A percentile compares a stretch with the other conserved stretches of the same genome.
Evolutionary conservation across 2,329 filamentous ascomycete species (phyloP).

Genomic region (Calonectria naviculata): DNA sequence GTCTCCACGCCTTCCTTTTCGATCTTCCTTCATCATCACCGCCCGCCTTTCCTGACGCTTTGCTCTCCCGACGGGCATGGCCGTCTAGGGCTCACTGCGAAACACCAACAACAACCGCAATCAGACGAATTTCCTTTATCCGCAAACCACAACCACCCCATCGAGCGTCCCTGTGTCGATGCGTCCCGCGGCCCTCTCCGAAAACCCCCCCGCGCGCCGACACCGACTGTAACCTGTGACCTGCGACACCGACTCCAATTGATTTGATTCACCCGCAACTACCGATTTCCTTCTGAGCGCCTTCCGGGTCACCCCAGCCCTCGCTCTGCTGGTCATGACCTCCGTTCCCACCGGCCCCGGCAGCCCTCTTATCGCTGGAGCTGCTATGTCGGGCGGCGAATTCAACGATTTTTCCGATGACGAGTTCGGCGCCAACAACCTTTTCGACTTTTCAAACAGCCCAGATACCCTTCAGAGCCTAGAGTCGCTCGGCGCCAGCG

Average conservation of each 20-base stretch:
- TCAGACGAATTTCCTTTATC: neutral
- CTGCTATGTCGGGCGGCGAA: slow-evolving; percentile 50
- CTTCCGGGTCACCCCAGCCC: slow-evolving; percentile 32
- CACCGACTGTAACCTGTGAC: slow-evolving; percentile 31
- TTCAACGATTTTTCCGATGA: slow-evolving; percentile 53
- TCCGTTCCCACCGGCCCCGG: slow-evolving; percentile 44
- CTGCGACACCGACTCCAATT: slow-evolving; percentile 39
- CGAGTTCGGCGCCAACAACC: slow-evolving; percentile 45
- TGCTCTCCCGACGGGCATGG: slow-evolving; percentile 18
- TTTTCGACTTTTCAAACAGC: slow-evolving; percentile 51
- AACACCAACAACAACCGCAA: neutral
- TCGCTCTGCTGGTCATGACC: slow-evolving; percentile 48
- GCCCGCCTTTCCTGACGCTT: slow-evolving; percentile 28
- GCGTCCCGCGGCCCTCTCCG: slow-evolving; percentile 27
- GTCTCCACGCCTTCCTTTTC: slow-evolving; percentile 30
- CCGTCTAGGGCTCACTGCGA: slow-evolving; percentile 16
- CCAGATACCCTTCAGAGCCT: slow-evolving; percentile 51
- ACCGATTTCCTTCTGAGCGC: slow-evolving; percentile 16
- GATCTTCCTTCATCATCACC: slow-evolving; percentile 29
- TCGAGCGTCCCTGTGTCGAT: slow-evolving; percentile 28
- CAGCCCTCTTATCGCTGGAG: slow-evolving; percentile 53
- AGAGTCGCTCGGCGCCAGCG: slow-evolving; percentile 42
- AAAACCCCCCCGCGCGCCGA: slow-evolving; percentile 32
- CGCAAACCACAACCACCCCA: neutral
- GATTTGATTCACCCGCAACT: slow-evolving; percentile 24